Conservation (phyloP, 1,139 yeast genomes). For the Taiozyma sp. region DNA sequence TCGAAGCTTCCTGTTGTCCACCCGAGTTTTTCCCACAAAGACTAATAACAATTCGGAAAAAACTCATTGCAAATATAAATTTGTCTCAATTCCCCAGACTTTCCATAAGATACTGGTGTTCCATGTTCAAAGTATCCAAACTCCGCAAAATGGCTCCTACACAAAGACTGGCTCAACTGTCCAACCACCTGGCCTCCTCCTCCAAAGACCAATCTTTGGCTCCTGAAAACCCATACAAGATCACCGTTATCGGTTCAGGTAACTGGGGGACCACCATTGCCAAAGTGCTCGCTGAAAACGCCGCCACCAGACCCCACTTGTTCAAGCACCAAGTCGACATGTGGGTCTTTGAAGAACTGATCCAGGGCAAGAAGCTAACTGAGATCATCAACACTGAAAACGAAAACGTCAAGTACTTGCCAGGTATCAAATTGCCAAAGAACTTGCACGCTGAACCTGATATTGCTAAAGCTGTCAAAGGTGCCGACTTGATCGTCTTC, state of each 20-base stretch:
- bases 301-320: constrained; percentile 56
- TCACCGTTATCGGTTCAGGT: constrained; percentile 67
- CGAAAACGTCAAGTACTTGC: constrained; percentile 81
- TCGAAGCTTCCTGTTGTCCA: neutral
- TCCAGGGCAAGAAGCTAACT: constrained; percentile 65
- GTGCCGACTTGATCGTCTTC: constrained; percentile 73
- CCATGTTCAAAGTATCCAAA: neutral
- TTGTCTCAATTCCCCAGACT: neutral
- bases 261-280: constrained; percentile 92
- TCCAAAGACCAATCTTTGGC: constrained; percentile 14
- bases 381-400: constrained; percentile 77
- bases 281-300: constrained; percentile 78
- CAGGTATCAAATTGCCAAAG: constrained; percentile 66
- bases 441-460: constrained; percentile 80
- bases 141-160: constrained; percentile 12
- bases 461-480: constrained; percentile 61
- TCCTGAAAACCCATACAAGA: constrained; percentile 40
- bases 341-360: constrained; percentile 86
- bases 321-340: constrained; percentile 66
- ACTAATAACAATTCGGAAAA: neutral
- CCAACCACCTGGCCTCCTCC: constrained; percentile 14
- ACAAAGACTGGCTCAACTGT: constrained; percentile 20
- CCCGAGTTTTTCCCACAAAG: neutral
- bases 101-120: neutral
- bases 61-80: neutral